These are phyloP conservation scores for Extremus antarcticus DNA, from an alignment of 495 filamentous ascomycete genomes.

Conservation along the genomic window DNA sequence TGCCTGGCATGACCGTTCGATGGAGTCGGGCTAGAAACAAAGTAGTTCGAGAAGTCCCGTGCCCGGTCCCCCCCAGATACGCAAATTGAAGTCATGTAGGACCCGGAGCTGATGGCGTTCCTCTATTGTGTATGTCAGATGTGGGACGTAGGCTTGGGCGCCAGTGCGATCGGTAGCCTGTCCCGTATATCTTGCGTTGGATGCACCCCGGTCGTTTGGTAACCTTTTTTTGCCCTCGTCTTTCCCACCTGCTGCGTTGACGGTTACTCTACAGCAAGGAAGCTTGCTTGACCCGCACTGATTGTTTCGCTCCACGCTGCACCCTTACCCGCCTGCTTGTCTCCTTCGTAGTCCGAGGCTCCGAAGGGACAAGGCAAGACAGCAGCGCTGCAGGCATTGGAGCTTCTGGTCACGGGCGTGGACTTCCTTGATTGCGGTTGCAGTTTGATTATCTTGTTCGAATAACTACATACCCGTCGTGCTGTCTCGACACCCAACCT, in stretches of 20 bases:
- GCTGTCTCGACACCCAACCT: neutral
- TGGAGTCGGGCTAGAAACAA: neutral
- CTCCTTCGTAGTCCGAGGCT: constrained; percentile 11
- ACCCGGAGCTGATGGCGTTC: neutral
- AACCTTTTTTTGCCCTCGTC: neutral
- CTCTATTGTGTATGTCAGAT: neutral
- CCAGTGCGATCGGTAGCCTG: neutral
- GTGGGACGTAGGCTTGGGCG: neutral
- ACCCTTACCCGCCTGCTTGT: neutral
- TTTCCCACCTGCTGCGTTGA: neutral
- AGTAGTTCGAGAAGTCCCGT: neutral
- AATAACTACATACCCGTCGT: neutral
- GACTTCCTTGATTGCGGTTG: neutral
- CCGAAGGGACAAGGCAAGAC: constrained; percentile 12
- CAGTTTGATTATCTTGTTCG: neutral
- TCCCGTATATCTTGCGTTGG: constrained; percentile 4
- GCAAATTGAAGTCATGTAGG: neutral
- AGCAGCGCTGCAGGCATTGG: constrained; percentile 1
- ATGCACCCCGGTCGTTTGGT: constrained; percentile 13
- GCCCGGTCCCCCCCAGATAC: neutral
- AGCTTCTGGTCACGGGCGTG: constrained; percentile 4
- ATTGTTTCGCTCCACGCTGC: constrained; percentile 15
- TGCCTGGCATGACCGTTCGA: constrained; percentile 1
- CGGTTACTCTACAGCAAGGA: constrained; percentile 23
- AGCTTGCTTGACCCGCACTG: neutral